phyloP scores from a whole-genome alignment of 805 yeast genomes.

The Candida nitratophila region DNA sequence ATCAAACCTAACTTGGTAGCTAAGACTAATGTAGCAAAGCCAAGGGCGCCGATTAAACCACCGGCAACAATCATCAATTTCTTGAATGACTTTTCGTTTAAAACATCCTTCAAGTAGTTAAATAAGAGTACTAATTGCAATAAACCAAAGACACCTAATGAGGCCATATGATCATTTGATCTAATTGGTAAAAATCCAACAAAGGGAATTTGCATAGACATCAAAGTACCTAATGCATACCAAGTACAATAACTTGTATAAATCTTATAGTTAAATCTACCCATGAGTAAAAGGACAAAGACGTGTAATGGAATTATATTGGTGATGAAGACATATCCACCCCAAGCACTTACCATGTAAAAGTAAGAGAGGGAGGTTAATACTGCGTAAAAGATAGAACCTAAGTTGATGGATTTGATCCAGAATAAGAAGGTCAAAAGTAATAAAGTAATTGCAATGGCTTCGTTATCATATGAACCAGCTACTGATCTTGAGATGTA shows the following conservation, averaged over 20 bases:
- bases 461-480: slow-evolving; percentile 98
- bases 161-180: slow-evolving; percentile 97
- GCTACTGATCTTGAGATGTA: slow-evolving; percentile 98
- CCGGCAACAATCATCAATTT: slow-evolving; percentile 58
- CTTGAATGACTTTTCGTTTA: slow-evolving; percentile 68
- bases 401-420: slow-evolving; percentile 90
- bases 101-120: slow-evolving; percentile 66
- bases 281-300: slow-evolving; percentile 86
- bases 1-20: slow-evolving; percentile 88
- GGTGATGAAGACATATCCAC: slow-evolving; percentile 98
- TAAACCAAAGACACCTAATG: slow-evolving; percentile 94
- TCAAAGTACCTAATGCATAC: slow-evolving; percentile 96
- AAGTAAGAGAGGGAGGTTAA: slow-evolving; percentile 85
- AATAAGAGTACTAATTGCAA: slow-evolving; percentile 87
- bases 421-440: slow-evolving; percentile 95
- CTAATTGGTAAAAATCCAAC: slow-evolving; percentile 96
- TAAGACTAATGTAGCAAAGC: slow-evolving; percentile 63
- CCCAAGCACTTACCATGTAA: slow-evolving; percentile 99
- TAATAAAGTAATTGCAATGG: slow-evolving; percentile 91
- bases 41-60: slow-evolving; percentile 47
- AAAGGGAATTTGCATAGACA: slow-evolving; percentile 98
- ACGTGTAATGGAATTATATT: slow-evolving; percentile 95
- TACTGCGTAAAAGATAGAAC: slow-evolving; percentile 79
- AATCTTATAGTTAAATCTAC: slow-evolving; percentile 76
- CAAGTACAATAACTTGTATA: slow-evolving; percentile 93